Percentiles rank a stretch among this genome's conserved stretches.
Conservation (phyloP, 2,329 filamentous ascomycete genomes). For the Domatiomyces catenatus region DNA sequence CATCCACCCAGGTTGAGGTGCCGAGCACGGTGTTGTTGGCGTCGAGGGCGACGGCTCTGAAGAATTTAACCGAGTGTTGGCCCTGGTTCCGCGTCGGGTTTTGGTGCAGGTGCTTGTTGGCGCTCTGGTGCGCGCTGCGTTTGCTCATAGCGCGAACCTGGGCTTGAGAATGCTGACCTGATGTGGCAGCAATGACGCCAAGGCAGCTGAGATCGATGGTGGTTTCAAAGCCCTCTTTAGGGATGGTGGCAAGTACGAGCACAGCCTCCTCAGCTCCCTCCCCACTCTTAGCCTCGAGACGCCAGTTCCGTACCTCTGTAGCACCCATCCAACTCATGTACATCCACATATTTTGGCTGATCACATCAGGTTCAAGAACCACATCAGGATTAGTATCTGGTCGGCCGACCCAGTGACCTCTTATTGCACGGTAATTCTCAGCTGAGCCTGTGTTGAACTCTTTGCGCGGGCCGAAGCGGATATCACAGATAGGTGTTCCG, state of each 20-base stretch:
- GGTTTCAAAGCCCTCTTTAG: too few relatives aligned
- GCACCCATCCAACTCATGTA: slow-evolving; percentile 33
- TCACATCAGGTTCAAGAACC: too few relatives aligned
- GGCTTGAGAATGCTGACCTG: too few relatives aligned
- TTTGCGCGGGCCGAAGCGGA: slow-evolving; percentile 29
- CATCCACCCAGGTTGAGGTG: not conserved
- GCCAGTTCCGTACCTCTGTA: slow-evolving; percentile 21
- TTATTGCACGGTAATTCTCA: slow-evolving; percentile 40
- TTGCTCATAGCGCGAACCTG: too few relatives aligned
- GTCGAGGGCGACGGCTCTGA: not conserved
- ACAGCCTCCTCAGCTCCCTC: not conserved
- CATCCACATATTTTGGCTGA: slow-evolving; percentile 5
- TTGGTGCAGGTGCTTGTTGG: too few relatives aligned
- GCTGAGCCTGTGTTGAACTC: slow-evolving; percentile 23
- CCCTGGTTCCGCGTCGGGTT: too few relatives aligned
- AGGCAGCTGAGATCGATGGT: too few relatives aligned
- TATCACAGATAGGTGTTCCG: slow-evolving; percentile 35
- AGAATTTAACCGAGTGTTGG: not conserved
- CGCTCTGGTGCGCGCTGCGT: too few relatives aligned
- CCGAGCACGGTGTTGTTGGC: not conserved
- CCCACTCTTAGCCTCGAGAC: not conserved
- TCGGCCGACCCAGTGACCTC: slow-evolving; percentile 35
- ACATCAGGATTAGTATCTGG: slow-evolving; percentile 19
- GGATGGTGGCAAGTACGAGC: too few relatives aligned
- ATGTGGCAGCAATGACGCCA: too few relatives aligned